Evolutionary conservation across 2,329 filamentous ascomycete genomes (phyloP).

Genomic region (Didymellaceae sp.): DNA sequence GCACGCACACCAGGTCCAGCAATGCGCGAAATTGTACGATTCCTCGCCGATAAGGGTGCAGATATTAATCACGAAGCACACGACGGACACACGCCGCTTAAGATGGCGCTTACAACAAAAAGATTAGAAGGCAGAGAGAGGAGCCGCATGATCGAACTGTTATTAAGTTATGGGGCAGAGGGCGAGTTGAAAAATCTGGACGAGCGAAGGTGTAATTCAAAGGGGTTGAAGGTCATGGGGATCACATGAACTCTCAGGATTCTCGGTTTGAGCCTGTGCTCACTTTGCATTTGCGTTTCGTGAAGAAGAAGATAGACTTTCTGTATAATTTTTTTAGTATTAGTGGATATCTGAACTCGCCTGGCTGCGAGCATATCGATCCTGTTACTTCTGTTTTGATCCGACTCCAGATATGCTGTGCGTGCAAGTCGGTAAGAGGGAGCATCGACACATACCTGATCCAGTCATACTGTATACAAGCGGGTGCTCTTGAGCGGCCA

Average conservation of each 20-base stretch:
- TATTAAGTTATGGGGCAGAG: constrained; percentile 40
- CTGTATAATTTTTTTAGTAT: constrained; percentile 10
- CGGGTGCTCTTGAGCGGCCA: no score
- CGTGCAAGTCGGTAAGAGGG: no score
- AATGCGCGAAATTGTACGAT: constrained; percentile 29
- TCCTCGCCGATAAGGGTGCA: constrained; percentile 38
- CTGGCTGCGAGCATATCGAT: constrained; percentile 3
- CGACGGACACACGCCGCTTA: constrained; percentile 33
- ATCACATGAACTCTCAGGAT: constrained; percentile 9
- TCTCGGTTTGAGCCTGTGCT: neutral
- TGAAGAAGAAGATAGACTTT: neutral
- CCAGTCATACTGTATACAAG: no score
- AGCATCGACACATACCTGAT: no score
- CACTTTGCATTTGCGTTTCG: neutral
- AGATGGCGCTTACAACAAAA: constrained; percentile 27
- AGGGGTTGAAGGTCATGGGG: constrained; percentile 31
- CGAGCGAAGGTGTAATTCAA: constrained; percentile 26
- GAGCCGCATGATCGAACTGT: constrained; percentile 37
- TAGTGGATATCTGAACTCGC: neutral
- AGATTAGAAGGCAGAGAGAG: constrained; percentile 35
- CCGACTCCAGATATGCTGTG: no score
- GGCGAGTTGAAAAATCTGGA: constrained; percentile 26
- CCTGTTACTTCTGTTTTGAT: neutral
- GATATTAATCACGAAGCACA: constrained; percentile 39
- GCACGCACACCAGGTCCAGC: constrained; percentile 35